Evolutionary conservation across 345 rosid species (phyloP), one percentile per base, ranked within the genome.

Genomic region (Linum usitatissimum): DNA sequence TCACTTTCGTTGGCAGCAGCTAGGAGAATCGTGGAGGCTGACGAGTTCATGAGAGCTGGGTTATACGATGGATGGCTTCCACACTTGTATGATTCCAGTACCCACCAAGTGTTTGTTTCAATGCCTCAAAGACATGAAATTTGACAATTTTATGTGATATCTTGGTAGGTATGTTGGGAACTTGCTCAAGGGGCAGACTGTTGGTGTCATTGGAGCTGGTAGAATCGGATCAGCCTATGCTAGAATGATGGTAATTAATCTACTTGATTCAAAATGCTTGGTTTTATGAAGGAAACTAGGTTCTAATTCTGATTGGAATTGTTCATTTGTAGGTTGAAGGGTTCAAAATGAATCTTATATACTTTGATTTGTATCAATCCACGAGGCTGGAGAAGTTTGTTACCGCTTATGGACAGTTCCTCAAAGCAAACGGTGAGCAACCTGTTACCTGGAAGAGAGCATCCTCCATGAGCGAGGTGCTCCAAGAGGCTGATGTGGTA

Each of bases 21-120:
- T 1, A 83, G 99, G 79, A 86, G 99, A 70, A 93, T 93, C 3
- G 96, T 93, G 45, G 99, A 93, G 78, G 96, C 97, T 9, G 99
- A 93, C 17, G 96, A 76, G 73, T 93, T 87, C 79, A 90, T 90
- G 99, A 83, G 97, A 71, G 96, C 81, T 9, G 99, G 99, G 53
- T 77, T 93, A 68, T 90, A 93, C 10, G 99, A 90, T 39, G 99
- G 96, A 72, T 93, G 99, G 99, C 99, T 91, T 75, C 97, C 97
- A 66, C 70, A 88, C 75, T 75, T 91, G 97, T 82, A 74, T 18
- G 80, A 51, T 2, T 45, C 0, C 13, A 45, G 17, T 15, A 15
- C 51, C 23, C 28, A n/a, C 38, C 18, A 31, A 1, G 38, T 18
- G 30, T 55, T 8, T 49, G 12, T 45, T 51, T 1, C n/a, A 53